A percentile compares a stretch with the other conserved stretches of the same genome.
These are phyloP conservation scores for Fusarium sp. DNA, from an alignment of 2,329 filamentous ascomycete genomes.

Conservation along the genomic window DNA sequence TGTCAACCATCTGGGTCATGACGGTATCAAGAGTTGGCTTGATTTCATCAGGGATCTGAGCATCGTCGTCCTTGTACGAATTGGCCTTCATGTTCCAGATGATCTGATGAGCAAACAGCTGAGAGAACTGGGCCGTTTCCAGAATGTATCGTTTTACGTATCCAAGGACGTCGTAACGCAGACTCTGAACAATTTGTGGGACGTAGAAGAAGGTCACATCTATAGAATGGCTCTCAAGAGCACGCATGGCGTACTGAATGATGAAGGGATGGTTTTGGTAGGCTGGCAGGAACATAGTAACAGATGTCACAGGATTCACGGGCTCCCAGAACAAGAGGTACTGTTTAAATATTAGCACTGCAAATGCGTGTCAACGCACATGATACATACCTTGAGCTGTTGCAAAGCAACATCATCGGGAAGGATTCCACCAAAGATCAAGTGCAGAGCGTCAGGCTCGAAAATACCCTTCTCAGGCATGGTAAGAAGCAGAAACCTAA, in stretches of 20 bases:
- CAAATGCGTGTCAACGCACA: neutral
- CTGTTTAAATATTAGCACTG: conserved; percentile 52
- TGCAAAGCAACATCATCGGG: conserved; percentile 81
- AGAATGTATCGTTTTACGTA: conserved; percentile 97
- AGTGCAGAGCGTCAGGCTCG: conserved; percentile 82
- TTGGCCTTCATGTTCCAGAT: conserved; percentile 99
- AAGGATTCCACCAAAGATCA: conserved; percentile 80
- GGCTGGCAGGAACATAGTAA: conserved; percentile 90
- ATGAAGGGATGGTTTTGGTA: conserved; percentile 93
- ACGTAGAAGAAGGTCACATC: conserved; percentile 99
- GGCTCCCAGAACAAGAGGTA: conserved; percentile 94
- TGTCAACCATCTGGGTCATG: conserved; percentile 81
- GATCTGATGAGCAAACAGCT: conserved; percentile 97
- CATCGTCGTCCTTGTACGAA: conserved; percentile 96
- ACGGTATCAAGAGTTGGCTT: conserved; percentile 95
- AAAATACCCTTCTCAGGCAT: conserved; percentile 83
- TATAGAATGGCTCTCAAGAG: conserved; percentile 92
- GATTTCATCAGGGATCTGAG: conserved; percentile 84
- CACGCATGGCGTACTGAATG: conserved; percentile 95
- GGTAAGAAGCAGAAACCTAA: conserved; percentile 81
- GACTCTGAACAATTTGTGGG: conserved; percentile 93
- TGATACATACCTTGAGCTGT: conserved; percentile 74
- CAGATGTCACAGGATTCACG: conserved; percentile 90
- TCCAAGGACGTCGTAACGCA: conserved; percentile 90
- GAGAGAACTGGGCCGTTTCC: conserved; percentile 97